Conservation (phyloP, 345 rosid genomes). For the Euphorbia pulcherrima region DNA sequence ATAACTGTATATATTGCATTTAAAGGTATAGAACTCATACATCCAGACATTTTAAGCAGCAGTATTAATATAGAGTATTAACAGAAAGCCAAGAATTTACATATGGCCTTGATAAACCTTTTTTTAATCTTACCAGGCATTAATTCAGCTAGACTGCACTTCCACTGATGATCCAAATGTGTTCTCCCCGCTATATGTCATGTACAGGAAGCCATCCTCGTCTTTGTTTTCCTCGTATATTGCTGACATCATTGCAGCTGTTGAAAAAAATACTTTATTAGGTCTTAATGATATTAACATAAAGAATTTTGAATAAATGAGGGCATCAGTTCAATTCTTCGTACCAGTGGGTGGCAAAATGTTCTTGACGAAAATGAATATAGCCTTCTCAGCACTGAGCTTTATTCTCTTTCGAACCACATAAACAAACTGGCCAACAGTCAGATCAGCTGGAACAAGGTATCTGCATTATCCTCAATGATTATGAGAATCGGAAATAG, state of each 20-base stretch:
- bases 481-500: background rate
- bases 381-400: conserved; percentile 85
- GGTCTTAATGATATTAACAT: background rate
- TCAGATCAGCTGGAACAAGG: conserved; percentile 80
- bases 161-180: conserved; percentile 53
- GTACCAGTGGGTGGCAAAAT: conserved; percentile 72
- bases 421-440: conserved; percentile 79
- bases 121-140: background rate
- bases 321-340: background rate
- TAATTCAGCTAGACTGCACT: background rate
- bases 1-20: background rate
- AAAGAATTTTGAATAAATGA: background rate
- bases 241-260: conserved; percentile 96
- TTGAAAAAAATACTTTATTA: background rate
- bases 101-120: background rate
- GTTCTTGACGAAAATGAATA: conserved; percentile 71
- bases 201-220: conserved; percentile 95
- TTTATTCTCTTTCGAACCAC: conserved; percentile 88
- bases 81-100: conserved; percentile 4
- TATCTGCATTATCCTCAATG: conserved; percentile 43
- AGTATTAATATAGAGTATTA: background rate
- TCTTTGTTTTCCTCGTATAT: conserved; percentile 93
- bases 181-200: conserved; percentile 98
- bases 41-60: background rate
- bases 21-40: background rate